Evolutionary conservation across 2,329 filamentous ascomycete genomes (phyloP).

Genomic region (Didymosphaeria variabile): DNA sequence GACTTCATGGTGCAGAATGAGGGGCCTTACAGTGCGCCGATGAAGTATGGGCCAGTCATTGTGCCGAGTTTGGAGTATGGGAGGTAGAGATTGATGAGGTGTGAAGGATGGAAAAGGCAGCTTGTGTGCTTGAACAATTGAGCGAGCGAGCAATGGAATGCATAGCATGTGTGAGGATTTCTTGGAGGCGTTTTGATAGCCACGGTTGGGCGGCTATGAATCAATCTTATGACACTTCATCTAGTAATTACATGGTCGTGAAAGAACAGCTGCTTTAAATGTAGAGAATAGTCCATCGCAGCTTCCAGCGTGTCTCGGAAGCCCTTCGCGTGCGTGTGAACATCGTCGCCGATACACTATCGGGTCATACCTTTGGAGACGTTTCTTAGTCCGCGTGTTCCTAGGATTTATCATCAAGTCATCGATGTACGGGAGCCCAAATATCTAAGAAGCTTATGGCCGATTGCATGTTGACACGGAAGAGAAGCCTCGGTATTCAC

Average conservation of each 20-base stretch:
- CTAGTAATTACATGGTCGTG: no score
- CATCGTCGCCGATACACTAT: no score
- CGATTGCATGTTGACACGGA: no score
- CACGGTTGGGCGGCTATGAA: not conserved
- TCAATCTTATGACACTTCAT: not conserved
- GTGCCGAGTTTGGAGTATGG: conserved; percentile 74
- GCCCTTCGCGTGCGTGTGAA: no score
- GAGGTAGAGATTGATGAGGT: conserved; percentile 40
- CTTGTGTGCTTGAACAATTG: conserved; percentile 9
- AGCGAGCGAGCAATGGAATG: conserved; percentile 11
- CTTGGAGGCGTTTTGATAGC: conserved; percentile 6
- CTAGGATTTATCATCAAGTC: no score
- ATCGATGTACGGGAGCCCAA: no score
- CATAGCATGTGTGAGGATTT: conserved; percentile 5
- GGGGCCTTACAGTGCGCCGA: conserved; percentile 78
- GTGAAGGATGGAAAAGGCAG: not conserved
- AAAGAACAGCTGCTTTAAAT: no score
- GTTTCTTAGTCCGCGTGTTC: no score
- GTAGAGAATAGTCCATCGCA: no score
- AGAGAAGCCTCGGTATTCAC: not conserved
- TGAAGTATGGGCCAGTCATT: conserved; percentile 97
- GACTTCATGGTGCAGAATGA: conserved; percentile 98
- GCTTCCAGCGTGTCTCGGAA: no score
- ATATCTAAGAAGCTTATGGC: no score
- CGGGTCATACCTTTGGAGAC: no score